Percentiles rank a stretch among this genome's conserved stretches.
Conservation (phyloP, 306 rosid species). For the Sicyos baderoa region DNA sequence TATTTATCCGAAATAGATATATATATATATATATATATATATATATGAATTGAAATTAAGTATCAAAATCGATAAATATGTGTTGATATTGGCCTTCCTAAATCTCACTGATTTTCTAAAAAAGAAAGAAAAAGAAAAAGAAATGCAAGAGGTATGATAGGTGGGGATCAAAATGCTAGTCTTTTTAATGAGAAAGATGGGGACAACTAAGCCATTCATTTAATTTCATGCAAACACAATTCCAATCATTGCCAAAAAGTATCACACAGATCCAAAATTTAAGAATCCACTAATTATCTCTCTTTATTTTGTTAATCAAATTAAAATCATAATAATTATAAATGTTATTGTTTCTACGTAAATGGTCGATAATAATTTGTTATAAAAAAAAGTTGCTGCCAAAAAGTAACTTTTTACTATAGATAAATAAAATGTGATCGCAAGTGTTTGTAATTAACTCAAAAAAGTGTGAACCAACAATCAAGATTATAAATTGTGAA, state of each 20-base stretch:
- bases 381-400: neutral
- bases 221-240: neutral
- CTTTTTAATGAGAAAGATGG: conserved; percentile 1
- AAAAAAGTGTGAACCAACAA: conserved; percentile 9
- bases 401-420: conserved; percentile 11
- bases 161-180: neutral
- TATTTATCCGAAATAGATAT: neutral
- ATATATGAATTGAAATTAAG: too few species aligned
- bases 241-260: conserved; percentile 10
- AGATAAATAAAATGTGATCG: conserved; percentile 5
- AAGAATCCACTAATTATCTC: neutral
- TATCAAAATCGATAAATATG: too few species aligned
- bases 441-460: neutral
- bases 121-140: too few species aligned
- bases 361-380: neutral
- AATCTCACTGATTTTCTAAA: too few species aligned
- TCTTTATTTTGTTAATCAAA: neutral
- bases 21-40: too few species aligned
- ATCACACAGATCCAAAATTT: neutral
- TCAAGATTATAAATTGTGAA: neutral
- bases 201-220: conserved; percentile 6
- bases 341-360: neutral
- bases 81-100: too few species aligned
- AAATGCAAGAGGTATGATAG: neutral
- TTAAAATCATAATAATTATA: neutral